phyloP scores from a whole-genome alignment of 208 protist genomes.

The Vickermania spadyakhi region DNA sequence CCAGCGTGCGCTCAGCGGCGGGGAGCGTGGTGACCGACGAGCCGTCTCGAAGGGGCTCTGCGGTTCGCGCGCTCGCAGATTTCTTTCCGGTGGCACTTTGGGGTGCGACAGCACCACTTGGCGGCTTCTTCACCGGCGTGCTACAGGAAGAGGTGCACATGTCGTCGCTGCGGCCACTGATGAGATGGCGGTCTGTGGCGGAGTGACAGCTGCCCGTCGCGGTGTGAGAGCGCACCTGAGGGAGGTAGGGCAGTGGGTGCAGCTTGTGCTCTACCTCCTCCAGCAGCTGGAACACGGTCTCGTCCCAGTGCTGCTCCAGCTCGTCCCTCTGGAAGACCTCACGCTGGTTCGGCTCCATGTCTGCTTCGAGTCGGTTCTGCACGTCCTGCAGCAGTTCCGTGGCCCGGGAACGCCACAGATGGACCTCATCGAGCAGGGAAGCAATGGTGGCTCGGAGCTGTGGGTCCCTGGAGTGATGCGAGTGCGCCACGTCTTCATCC shows the following conservation, averaged over 20 bases:
- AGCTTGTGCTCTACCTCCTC: not conserved
- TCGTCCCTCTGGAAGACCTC: not conserved
- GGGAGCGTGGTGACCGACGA: not conserved
- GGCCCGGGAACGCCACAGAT: constrained; percentile 47
- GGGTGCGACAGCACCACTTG: not conserved
- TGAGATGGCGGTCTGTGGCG: not conserved
- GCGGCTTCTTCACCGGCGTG: not conserved
- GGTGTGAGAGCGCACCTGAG: not conserved
- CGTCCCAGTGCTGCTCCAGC: not conserved
- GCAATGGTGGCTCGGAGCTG: not conserved
- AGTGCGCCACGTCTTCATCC: constrained; percentile 17
- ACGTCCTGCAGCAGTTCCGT: constrained; percentile 42
- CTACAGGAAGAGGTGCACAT: not conserved
- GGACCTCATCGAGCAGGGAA: constrained; percentile 12
- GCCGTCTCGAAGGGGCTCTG: not conserved
- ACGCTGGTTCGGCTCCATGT: constrained; percentile 19
- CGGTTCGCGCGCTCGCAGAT: not conserved
- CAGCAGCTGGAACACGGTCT: not conserved
- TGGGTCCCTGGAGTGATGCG: not conserved
- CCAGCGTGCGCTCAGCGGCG: not conserved
- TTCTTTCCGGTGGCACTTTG: not conserved
- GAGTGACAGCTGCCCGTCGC: not conserved
- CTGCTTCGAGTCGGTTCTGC: constrained; percentile 23
- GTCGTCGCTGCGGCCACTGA: not conserved
- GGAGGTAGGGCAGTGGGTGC: not conserved